Conservation (phyloP, 164 flowering plant species). For the Tetrastigma voinierianum region DNA sequence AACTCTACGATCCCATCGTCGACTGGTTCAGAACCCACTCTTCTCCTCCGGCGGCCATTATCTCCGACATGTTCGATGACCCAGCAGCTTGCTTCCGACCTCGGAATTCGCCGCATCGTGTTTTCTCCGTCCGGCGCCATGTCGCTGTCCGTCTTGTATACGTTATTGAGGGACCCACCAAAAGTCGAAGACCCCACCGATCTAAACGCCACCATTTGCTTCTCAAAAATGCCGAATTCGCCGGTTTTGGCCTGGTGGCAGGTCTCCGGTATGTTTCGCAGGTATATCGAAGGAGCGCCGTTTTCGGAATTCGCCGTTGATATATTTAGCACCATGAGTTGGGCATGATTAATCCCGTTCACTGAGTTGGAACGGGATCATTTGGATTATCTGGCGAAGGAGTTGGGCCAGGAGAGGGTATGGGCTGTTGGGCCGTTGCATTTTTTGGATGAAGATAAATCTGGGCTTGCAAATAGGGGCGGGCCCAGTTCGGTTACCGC, state of each 20-base stretch:
- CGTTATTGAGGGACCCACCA: constrained; percentile 25
- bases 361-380: constrained; percentile 38
- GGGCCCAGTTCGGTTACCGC: constrained; percentile 29
- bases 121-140: constrained; percentile 34
- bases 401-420: constrained; percentile 34
- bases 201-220: constrained; percentile 8
- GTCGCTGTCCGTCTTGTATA: constrained; percentile 12
- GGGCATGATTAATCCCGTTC: constrained; percentile 48
- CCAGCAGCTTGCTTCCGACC: constrained; percentile 23
- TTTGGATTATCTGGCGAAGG: constrained; percentile 27
- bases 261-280: constrained; percentile 23
- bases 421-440: constrained; percentile 56
- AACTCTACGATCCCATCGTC: constrained; percentile 17
- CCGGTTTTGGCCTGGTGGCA: constrained; percentile 45
- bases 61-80: constrained; percentile 40
- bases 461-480: constrained; percentile 18
- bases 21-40: constrained; percentile 25
- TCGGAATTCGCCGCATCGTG: constrained; percentile 25
- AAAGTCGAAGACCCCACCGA: not conserved
- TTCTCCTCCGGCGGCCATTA: constrained; percentile 20
- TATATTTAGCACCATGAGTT: constrained; percentile 22
- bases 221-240: constrained; percentile 28
- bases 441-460: not conserved
- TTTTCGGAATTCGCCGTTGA: constrained; percentile 24
- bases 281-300: constrained; percentile 22